Base-by-base conservation (phyloP, 768 basidiomycete genomes). In the Tricholoma saponaceum region DNA sequence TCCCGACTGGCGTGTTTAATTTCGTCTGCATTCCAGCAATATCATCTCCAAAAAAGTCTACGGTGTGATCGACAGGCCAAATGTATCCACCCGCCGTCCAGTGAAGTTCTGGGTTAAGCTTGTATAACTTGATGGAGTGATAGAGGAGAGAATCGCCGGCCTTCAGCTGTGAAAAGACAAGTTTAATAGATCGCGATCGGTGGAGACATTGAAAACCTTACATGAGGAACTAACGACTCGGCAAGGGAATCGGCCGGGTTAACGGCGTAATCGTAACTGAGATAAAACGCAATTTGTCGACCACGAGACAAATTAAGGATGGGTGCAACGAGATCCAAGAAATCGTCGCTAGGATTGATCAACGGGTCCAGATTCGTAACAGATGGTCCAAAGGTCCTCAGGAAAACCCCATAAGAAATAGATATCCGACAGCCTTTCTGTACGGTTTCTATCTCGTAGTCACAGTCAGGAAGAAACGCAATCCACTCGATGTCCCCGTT, bases 41-140 rank as follows among this genome's bases (percentile, higher is more conserved):
- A 56, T 76, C 70, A 37, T 85, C 82, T 52, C 74, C 74, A 37
- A 77, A 77, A 55, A 82, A 79, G 64, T 91, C 87, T 18, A 91
- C 85, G 0, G 82, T 79, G 52, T 82, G 81, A 64, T 89, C 86
- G 23, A 83, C 76, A 0, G 89, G 84, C 90, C 91, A 92, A 59
- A 92, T 77, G 68, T 87, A 91, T 18, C 89, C 89, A 1, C 89
- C 90, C 30, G 91, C 90, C 16, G 85, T 83, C 86, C 89, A 92
- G 58, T 87, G 87, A 1, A 92, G 78, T 59, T 87, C 87, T 0
- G 89, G 87, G 1, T 74, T 69, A 47, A 92, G 82, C 58, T 90
- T 90, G 76, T 85, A 90, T 37, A 86, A 69, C 69, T 88, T 90
- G 67, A 92, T 72, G 2, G 89, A 86, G 52, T 89, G 87, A 68